Percentiles rank a stretch among this genome's conserved stretches.
phyloP scores from a whole-genome alignment of 1,284 basidiomycete species.

The Puccinia polysora region DNA sequence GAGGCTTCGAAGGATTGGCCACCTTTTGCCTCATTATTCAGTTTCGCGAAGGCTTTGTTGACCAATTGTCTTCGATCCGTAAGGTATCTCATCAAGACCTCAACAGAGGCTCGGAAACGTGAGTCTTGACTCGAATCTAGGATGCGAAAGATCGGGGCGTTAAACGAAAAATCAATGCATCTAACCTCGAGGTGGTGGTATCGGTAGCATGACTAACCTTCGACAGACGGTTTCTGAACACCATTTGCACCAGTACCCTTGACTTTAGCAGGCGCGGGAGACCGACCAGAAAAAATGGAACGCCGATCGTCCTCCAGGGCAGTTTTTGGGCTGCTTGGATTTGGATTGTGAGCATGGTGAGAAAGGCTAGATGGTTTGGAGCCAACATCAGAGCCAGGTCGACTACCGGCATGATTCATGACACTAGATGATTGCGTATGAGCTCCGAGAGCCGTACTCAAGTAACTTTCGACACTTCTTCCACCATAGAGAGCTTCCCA shows the following conservation, averaged over 20 bases:
- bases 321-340: too few relatives aligned
- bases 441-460: background rate
- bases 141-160: background rate
- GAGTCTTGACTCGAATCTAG: background rate
- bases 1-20: too few relatives aligned
- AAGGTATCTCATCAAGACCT: conserved; percentile 60
- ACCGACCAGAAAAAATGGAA: conserved; percentile 21
- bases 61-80: conserved; percentile 81
- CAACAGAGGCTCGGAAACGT: conserved; percentile 51
- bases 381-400: conserved; percentile 5
- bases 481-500: conserved; percentile 88
- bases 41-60: conserved; percentile 65
- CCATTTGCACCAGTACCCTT: conserved; percentile 1
- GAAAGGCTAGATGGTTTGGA: conserved; percentile 10
- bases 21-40: conserved; percentile 70
- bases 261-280: conserved; percentile 12
- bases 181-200: too few relatives aligned
- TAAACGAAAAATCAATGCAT: background rate
- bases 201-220: conserved; percentile 2
- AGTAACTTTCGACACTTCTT: conserved; percentile 36
- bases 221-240: conserved; percentile 1
- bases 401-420: background rate
- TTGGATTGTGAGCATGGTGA: background rate
- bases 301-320: conserved; percentile 10
- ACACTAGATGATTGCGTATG: background rate